A percentile compares a stretch with the other conserved stretches of the same genome.
These are phyloP conservation scores for Podospora tetraspora DNA, from an alignment of 495 filamentous ascomycete species.

Conservation along the genomic window DNA sequence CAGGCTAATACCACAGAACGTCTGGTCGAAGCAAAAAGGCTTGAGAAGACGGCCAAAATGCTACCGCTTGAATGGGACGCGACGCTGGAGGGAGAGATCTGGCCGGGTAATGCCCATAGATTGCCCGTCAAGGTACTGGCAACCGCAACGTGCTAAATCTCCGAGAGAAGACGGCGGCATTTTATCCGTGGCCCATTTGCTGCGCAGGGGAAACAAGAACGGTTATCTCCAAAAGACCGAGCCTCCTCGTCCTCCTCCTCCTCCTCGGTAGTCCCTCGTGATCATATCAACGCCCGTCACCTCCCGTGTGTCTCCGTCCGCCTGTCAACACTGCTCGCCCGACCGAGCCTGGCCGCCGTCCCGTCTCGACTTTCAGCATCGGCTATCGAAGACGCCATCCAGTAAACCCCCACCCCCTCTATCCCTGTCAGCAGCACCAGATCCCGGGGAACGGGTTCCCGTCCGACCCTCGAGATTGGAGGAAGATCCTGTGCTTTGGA, in stretches of 20 bases:
- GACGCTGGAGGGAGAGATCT: constrained; percentile 2
- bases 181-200: background rate
- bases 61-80: constrained; percentile 7
- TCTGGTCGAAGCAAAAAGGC: constrained; percentile 8
- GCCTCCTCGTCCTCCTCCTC: background rate
- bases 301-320: background rate
- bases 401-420: background rate
- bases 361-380: background rate
- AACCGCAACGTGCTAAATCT: background rate
- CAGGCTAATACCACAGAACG: constrained; percentile 11
- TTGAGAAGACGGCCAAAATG: background rate
- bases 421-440: background rate
- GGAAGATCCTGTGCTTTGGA: constrained; percentile 3
- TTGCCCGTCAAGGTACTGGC: background rate
- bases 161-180: background rate
- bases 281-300: background rate
- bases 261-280: background rate
- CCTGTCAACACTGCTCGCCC: background rate
- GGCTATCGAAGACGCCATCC: background rate
- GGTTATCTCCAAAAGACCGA: background rate
- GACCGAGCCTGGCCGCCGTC: background rate
- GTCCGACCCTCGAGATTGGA: constrained; percentile 5
- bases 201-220: background rate
- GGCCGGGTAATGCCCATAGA: constrained; percentile 10
- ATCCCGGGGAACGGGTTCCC: background rate